Evolutionary conservation across 2,329 filamentous ascomycete species (phyloP), one percentile per base, ranked within the genome.

Genomic region (Arthrobotrys entomopaga): DNA sequence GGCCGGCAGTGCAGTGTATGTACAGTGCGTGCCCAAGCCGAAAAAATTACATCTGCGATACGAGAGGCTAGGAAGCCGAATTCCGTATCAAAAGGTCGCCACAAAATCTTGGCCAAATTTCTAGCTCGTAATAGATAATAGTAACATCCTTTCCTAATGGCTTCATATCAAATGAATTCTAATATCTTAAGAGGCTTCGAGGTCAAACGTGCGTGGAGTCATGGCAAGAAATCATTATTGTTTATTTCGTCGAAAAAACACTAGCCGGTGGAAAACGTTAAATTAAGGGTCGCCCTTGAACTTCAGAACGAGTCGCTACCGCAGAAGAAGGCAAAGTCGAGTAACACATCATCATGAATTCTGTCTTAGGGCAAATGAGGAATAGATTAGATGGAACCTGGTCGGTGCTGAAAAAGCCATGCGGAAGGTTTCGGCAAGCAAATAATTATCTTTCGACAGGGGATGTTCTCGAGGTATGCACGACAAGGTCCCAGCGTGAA

Each of bases 341-440:
- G 53, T 53, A 60, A 65, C 53, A 49, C 66, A 71, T 71, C 66
- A 63, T 64, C 58, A 71, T 43, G 58, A 59, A 71, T 34, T 49
- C 26, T 49, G 20, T 65, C 60, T 48, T 49, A 50, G 34, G 67
- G 67, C 60, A 57, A 60, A 65, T 71, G 46, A 60, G 53, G 60
- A 60, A 58, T 72, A 65, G 67, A 72, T 72, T 65, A 60, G 67
- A 52, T 40, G 40, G 53, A 65, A 65, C 60, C 59, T 59, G 60
- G 67, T 65, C 16, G 50, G 60, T 72, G 67, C 67, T 64, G 49
- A 53, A 34, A 34, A 56, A 64, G 57, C 59, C 67, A 64, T 72
- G 67, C 67, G 59, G 67, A 72, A 72, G 54, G 53, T 65, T 72
- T 72, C 67, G 59, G 67, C 67, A 72, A 60, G 67, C 67, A 65